These are phyloP conservation scores for Santalum album DNA, from an alignment of 164 flowering plant genomes.

Conservation along the genomic window DNA sequence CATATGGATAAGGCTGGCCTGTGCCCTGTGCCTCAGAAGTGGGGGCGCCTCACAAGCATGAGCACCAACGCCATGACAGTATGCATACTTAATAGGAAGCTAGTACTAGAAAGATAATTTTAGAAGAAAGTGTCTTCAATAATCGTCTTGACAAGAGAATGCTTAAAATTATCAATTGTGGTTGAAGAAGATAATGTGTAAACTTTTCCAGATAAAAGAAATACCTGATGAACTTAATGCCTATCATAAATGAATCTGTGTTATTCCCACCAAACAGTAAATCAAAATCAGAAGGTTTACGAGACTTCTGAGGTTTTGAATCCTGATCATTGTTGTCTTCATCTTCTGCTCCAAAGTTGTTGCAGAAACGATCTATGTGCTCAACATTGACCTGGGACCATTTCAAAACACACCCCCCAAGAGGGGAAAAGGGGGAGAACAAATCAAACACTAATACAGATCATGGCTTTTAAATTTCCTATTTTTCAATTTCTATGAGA, in stretches of 20 bases:
- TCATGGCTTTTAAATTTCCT: background rate
- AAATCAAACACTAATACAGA: background rate
- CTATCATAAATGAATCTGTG: constrained; percentile 77
- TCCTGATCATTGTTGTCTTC: constrained; percentile 22
- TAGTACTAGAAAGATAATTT: too few relatives aligned
- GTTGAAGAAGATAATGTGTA: too few relatives aligned
- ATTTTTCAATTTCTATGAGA: background rate
- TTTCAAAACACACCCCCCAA: background rate
- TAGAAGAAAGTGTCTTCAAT: too few relatives aligned
- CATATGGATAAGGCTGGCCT: too few relatives aligned
- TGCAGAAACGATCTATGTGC: constrained; percentile 52
- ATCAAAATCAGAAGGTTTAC: constrained; percentile 73
- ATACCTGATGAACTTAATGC: constrained; percentile 80
- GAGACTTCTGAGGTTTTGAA: constrained; percentile 24
- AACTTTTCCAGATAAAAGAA: too few relatives aligned
- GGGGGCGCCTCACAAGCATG: too few relatives aligned
- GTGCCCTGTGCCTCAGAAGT: too few relatives aligned
- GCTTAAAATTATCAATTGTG: too few relatives aligned
- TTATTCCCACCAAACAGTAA: constrained; percentile 69
- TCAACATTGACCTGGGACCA: constrained; percentile 62
- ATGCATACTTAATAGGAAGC: too few relatives aligned
- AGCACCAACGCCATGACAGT: too few relatives aligned
- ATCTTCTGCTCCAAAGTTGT: constrained; percentile 53
- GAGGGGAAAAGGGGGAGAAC: background rate
- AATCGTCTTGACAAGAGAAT: too few relatives aligned